Base-by-base conservation (phyloP, 1,139 yeast genomes). In the Geotrichum bryndzae region DNA sequence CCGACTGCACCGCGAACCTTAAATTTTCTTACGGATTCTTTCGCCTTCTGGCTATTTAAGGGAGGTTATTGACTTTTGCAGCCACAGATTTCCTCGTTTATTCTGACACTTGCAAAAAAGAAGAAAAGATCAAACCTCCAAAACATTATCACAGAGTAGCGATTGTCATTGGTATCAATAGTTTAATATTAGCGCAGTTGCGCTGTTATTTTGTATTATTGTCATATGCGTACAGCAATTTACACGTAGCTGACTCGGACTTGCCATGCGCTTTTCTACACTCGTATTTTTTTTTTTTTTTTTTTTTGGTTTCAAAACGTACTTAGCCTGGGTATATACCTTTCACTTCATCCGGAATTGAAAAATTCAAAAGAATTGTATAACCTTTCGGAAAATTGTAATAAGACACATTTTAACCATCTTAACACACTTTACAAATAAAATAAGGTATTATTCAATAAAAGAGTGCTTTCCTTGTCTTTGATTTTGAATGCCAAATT, bases 361-460 rank as follows among this genome's bases (percentile, higher is more conserved):
- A 13, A 41, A 11, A 29, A 29, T 25, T 25, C 27, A 29, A 29
- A 29, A 29, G 7, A 29, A 29, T 4, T 27, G 6, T 27, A 29
- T 29, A 29, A 5, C 10, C 85, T 94, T 98, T 92, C 85, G 91
- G 97, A 84, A 94, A 92, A 95, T 94, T 94, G 96, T 94, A 94
- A 86, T 94, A 98, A 74, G 96, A 88, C 76, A 94, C 85, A 73
- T 98, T 92, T 87, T 98, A 90, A 76, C 97, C 97, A 76, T 92
- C 98, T 84, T 92, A 98, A 80, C 92, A 89, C 84, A 91, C 97
- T 87, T 91, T 92, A 87, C 98, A 98, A 80, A 98, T 98, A 92
- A 94, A 89, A 92, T 90, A 79, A 92, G 87, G 84, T 98, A 90
- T 86, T 92, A 98, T 82, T 91, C 97, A 81, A 91, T 98, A 97